phyloP scores from a whole-genome alignment of 257 asterid species.

The Solanum chiquidenum region DNA sequence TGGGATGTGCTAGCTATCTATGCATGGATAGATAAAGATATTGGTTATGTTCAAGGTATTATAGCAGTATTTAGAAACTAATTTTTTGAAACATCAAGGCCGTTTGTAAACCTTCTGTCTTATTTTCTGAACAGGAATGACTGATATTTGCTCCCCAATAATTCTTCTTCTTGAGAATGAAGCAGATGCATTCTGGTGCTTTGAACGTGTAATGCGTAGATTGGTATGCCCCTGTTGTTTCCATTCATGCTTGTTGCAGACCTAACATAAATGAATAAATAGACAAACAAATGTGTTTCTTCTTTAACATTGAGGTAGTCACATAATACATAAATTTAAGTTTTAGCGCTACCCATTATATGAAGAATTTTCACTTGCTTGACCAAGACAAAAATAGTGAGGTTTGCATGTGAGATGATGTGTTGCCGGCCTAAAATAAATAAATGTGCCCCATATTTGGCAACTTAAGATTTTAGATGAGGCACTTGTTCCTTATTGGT shows the following conservation, averaged over 20 bases:
- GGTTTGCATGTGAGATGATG: not conserved
- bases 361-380: not conserved
- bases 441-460: not conserved
- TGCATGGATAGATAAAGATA: constrained; percentile 90
- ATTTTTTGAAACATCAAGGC: constrained; percentile 1
- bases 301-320: not conserved
- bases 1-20: constrained; percentile 84
- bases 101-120: not conserved
- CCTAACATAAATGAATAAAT: not conserved
- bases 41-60: constrained; percentile 97
- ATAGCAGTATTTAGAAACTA: constrained; percentile 1
- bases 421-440: not conserved
- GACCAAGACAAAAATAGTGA: not conserved
- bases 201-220: constrained; percentile 90
- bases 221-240: constrained; percentile 40
- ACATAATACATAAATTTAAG: not conserved
- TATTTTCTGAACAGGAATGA: constrained; percentile 64
- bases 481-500: not conserved
- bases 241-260: not conserved
- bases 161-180: constrained; percentile 72
- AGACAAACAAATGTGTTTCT: not conserved
- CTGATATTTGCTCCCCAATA: constrained; percentile 95
- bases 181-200: constrained; percentile 99
- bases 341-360: not conserved
- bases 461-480: not conserved